phyloP scores from a whole-genome alignment of 1,284 basidiomycete genomes.

The Heterobasidion annosum region DNA sequence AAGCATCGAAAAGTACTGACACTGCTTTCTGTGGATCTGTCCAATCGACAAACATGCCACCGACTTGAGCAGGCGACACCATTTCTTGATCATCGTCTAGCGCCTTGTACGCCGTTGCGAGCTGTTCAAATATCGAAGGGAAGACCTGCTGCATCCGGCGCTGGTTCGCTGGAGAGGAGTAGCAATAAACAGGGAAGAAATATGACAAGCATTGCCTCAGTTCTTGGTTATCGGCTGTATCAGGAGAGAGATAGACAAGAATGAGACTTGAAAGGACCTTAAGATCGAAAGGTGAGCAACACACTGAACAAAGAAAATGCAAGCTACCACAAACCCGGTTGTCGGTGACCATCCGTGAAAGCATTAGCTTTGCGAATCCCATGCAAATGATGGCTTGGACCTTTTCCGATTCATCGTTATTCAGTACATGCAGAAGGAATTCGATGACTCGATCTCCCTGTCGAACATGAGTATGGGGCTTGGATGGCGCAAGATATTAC shows the following conservation, averaged over 20 bases:
- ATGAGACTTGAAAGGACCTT: constrained; percentile 78
- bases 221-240: constrained; percentile 79
- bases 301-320: not conserved
- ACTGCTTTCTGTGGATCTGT: constrained; percentile 81
- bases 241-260: constrained; percentile 81
- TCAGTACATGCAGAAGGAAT: constrained; percentile 71
- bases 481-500: not conserved
- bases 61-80: constrained; percentile 76
- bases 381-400: constrained; percentile 77
- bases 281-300: not conserved
- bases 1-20: constrained; percentile 27
- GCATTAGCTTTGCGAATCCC: constrained; percentile 85
- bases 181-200: constrained; percentile 93
- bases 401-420: constrained; percentile 65
- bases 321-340: constrained; percentile 41
- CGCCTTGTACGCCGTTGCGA: constrained; percentile 62
- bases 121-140: constrained; percentile 63
- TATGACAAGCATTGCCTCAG: constrained; percentile 91
- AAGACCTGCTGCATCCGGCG: constrained; percentile 74
- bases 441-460: constrained; percentile 66
- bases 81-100: constrained; percentile 74
- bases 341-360: constrained; percentile 78
- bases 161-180: constrained; percentile 78
- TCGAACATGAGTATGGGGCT: not conserved
- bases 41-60: constrained; percentile 87